Conservation (phyloP, 345 rosid species). For the Gossypioides kirkii region DNA sequence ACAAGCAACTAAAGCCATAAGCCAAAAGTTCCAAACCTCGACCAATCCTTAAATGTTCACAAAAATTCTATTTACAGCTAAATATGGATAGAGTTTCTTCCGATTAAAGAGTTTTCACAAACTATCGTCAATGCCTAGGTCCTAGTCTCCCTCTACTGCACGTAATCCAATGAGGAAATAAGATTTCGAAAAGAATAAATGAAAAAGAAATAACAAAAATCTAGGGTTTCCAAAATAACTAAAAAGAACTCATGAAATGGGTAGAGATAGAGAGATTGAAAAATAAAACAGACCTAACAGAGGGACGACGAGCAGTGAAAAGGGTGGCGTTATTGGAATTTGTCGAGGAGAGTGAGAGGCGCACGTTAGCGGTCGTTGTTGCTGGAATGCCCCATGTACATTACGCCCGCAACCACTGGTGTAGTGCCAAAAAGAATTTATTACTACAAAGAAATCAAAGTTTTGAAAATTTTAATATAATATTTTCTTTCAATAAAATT, state of each 20-base stretch:
- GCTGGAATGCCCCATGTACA: neutral
- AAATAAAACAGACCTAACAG: constrained; percentile 27
- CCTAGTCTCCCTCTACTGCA: neutral
- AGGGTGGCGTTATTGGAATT: constrained; percentile 11
- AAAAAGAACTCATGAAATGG: neutral
- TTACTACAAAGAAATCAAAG: no score
- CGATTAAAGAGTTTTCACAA: constrained; percentile 16
- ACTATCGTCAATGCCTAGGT: constrained; percentile 15
- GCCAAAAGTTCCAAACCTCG: constrained; percentile 9
- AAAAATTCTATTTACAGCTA: neutral
- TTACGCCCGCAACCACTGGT: neutral
- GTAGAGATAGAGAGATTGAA: neutral
- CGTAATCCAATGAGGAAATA: neutral
- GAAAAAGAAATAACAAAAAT: neutral
- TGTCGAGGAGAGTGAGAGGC: constrained; percentile 13
- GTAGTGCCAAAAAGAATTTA: neutral
- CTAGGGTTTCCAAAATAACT: constrained; percentile 22
- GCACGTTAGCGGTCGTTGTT: constrained; percentile 7
- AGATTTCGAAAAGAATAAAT: neutral
- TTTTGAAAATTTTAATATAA: no score
- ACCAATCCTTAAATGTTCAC: neutral
- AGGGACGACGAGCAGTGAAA: constrained; percentile 8
- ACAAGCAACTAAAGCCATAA: constrained; percentile 19
- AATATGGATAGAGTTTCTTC: neutral
- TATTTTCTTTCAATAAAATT: no score